These are phyloP conservation scores for Chiua virens DNA, from an alignment of 768 basidiomycete genomes.

Conservation along the genomic window DNA sequence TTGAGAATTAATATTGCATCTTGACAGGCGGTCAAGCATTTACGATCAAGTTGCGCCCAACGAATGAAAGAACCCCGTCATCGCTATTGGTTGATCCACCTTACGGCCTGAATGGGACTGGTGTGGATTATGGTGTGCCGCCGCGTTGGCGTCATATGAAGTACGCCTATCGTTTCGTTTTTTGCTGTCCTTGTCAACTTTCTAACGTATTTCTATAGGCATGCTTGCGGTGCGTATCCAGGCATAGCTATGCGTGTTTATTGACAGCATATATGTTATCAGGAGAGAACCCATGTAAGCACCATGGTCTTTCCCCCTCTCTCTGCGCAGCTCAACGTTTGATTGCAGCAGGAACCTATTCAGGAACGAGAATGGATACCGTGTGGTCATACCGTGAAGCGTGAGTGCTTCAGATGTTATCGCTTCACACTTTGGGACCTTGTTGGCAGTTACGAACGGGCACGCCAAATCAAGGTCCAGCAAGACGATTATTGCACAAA, in stretches of 20 bases:
- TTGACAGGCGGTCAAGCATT: slow-evolving; percentile 72
- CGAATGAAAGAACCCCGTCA: slow-evolving; percentile 63
- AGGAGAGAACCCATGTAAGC: slow-evolving; percentile 59
- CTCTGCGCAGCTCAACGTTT: neutral
- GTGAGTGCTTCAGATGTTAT: slow-evolving; percentile 1
- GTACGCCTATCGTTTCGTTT: slow-evolving; percentile 30
- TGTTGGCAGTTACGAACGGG: slow-evolving; percentile 53
- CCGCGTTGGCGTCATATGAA: slow-evolving; percentile 78
- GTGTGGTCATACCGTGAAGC: slow-evolving; percentile 70
- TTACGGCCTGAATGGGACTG: slow-evolving; percentile 45
- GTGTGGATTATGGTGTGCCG: slow-evolving; percentile 31
- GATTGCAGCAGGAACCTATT: slow-evolving; percentile 30
- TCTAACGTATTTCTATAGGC: slow-evolving; percentile 37
- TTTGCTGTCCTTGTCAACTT: neutral
- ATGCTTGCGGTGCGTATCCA: slow-evolving; percentile 53
- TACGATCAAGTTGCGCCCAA: slow-evolving; percentile 72
- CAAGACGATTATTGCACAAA: slow-evolving; percentile 69
- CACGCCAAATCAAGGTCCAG: slow-evolving; percentile 58
- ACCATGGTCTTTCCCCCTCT: neutral
- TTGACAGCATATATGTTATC: neutral
- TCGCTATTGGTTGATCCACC: slow-evolving; percentile 77
- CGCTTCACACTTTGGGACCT: neutral
- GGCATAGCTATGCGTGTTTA: slow-evolving; percentile 2
- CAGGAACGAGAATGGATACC: slow-evolving; percentile 57
- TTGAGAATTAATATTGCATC: neutral